A percentile compares a stretch with the other conserved stretches of the same genome.
Evolutionary conservation across 2,329 filamentous ascomycete species (phyloP).

Genomic region (Aspergillus chevalieri): DNA sequence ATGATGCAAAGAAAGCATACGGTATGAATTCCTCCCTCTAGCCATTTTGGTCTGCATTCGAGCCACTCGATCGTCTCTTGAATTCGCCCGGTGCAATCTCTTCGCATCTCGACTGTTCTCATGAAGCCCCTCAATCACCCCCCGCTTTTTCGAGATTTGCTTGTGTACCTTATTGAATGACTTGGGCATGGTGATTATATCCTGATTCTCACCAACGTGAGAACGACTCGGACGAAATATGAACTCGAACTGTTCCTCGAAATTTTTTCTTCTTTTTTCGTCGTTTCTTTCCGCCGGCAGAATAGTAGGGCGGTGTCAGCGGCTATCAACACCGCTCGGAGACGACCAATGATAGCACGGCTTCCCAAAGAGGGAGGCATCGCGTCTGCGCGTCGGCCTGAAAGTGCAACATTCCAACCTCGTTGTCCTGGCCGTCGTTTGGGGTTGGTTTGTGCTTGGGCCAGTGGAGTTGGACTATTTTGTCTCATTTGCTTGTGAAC

Average conservation of each 20-base stretch:
- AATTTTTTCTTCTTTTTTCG: constrained; percentile 7
- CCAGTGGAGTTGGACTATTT: neutral
- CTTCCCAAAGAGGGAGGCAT: constrained; percentile 11
- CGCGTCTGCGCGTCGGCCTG: constrained; percentile 29
- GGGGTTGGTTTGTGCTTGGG: neutral
- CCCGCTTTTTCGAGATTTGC: constrained; percentile 81
- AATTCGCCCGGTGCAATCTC: constrained; percentile 69
- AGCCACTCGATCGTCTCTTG: constrained; percentile 75
- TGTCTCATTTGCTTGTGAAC: neutral
- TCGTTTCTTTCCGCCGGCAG: constrained; percentile 25
- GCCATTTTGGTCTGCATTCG: constrained; percentile 63
- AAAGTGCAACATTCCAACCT: constrained; percentile 28
- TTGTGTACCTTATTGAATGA: constrained; percentile 79
- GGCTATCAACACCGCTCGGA: constrained; percentile 4
- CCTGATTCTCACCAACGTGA: neutral
- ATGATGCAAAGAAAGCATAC: constrained; percentile 45
- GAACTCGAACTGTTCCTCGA: neutral
- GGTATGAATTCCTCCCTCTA: constrained; percentile 67
- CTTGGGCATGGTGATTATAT: constrained; percentile 57
- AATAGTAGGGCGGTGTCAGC: constrained; percentile 25
- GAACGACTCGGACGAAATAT: neutral
- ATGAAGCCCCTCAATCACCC: constrained; percentile 68
- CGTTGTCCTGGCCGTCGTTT: constrained; percentile 9
- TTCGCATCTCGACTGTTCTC: constrained; percentile 83
- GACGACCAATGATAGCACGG: constrained; percentile 13